Percentiles rank a stretch among this genome's conserved stretches.
These are phyloP conservation scores for Sporisorium sorghi DNA, from an alignment of 1,284 basidiomycete species.

Conservation along the genomic window DNA sequence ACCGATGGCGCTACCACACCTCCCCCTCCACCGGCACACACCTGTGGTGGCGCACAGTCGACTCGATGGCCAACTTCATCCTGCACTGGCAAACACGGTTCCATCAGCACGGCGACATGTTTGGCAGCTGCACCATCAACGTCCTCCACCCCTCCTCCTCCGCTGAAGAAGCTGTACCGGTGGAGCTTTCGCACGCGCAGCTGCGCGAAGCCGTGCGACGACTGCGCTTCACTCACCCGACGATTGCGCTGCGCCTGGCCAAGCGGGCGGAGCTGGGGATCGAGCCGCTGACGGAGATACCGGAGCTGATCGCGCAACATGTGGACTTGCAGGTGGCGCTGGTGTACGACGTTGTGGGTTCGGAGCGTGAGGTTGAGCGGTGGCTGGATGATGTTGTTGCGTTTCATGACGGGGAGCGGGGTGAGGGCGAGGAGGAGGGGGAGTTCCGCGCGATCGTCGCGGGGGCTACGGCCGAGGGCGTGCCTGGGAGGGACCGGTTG, in stretches of 20 bases:
- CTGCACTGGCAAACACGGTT: constrained; percentile 44
- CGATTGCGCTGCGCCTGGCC: constrained; percentile 26
- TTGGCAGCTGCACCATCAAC: constrained; percentile 24
- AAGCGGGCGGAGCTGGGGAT: constrained; percentile 18
- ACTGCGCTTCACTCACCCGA: constrained; percentile 28
- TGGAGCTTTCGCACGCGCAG: background rate
- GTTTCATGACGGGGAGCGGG: constrained; percentile 11
- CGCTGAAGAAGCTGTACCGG: no score
- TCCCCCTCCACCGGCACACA: background rate
- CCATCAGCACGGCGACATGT: constrained; percentile 48
- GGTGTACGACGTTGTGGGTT: constrained; percentile 27
- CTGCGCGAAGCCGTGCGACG: constrained; percentile 27
- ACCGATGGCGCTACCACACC: constrained; percentile 15
- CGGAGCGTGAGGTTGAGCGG: constrained; percentile 15
- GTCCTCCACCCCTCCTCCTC: no score
- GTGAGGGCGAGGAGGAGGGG: constrained; percentile 4
- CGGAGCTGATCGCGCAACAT: constrained; percentile 7
- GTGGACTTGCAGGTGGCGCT: constrained; percentile 45
- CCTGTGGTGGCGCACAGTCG: constrained; percentile 41
- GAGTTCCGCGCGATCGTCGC: constrained; percentile 11
- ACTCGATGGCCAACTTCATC: constrained; percentile 49
- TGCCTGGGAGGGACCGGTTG: constrained; percentile 25
- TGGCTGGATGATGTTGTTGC: constrained; percentile 34
- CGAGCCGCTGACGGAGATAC: constrained; percentile 1
- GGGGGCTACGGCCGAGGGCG: constrained; percentile 8